phyloP scores from a whole-genome alignment of 257 asterid species.

The Solanum okadae region DNA sequence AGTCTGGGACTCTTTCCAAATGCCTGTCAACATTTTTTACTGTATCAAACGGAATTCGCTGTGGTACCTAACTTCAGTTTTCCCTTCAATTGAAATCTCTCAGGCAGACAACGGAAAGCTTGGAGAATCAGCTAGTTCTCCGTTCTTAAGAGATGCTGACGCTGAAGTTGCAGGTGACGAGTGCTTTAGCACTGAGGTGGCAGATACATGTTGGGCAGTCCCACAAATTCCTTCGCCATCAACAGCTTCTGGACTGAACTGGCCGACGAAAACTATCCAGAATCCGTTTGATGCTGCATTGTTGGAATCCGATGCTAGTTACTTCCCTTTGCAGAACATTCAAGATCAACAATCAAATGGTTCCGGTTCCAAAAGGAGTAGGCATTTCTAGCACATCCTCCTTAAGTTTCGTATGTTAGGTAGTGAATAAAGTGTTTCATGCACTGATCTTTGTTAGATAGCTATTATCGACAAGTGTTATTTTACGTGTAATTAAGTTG shows the following conservation, averaged over 20 bases:
- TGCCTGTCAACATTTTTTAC: not conserved
- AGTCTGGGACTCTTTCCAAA: not conserved
- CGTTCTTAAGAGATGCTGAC: constrained; percentile 31
- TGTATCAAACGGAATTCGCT: not conserved
- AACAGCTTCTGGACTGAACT: constrained; percentile 68
- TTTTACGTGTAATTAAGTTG: not conserved
- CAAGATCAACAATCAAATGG: constrained; percentile 17
- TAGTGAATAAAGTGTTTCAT: not conserved
- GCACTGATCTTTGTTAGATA: not conserved
- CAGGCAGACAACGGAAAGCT: constrained; percentile 67
- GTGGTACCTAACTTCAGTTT: constrained; percentile 1
- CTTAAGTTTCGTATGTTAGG: not conserved
- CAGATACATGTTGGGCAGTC: constrained; percentile 60
- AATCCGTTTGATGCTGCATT: constrained; percentile 20
- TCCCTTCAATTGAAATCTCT: constrained; percentile 2
- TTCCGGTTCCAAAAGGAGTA: constrained; percentile 28
- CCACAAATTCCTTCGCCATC: constrained; percentile 79
- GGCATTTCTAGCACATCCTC: constrained; percentile 20
- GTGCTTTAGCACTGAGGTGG: constrained; percentile 33
- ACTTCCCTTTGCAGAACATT: constrained; percentile 16
- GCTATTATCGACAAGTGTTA: not conserved
- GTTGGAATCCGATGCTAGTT: constrained; percentile 55
- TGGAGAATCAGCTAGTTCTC: constrained; percentile 52
- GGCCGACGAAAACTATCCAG: constrained; percentile 41
- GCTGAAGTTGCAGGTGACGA: constrained; percentile 56